Evolutionary conservation across 164 flowering plant genomes (phyloP), one percentile per base, ranked within the genome.

Genomic region (Akebia trifoliata): DNA sequence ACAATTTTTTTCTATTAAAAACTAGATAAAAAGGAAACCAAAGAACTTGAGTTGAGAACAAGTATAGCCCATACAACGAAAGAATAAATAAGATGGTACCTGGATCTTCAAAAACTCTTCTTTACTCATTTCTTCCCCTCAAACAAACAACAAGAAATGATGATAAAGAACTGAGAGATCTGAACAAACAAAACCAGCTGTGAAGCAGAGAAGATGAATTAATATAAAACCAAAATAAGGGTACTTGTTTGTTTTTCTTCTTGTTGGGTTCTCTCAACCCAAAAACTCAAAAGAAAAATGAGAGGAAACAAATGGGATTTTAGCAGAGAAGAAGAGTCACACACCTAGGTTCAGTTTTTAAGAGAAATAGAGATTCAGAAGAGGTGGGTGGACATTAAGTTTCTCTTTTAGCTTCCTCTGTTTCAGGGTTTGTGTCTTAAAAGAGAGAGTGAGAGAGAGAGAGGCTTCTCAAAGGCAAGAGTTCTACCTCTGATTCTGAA

Each of bases 21-120:
- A 34, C n/a, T n/a, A n/a, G 30, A 47, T 1, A 44, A 31, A 48
- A 12, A 54, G 30, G 18, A 24, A 15, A 44, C 11, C 32, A 31
- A 47, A 48, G 34, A 52, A 48, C 57, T 64, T 47, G 59, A 55
- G 62, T 48, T 51, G 5, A 46, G 57, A 56, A 61, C 57, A 67
- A 48, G 54, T 45, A 67, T 68, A 63, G 31, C 15, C 35, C 37
- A 24, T 18, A 18, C 3, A 54, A 47, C 36, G 25, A 54, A 47
- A 56, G 25, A 15, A 10, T 8, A 29, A 34, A 21, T 17, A 35
- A 18, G 18, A 9, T 14, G 50, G 65, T 78, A 87, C 95, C 95
- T 79, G 90, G 72, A 82, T 79, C 88, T 84, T 84, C 76, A 84
- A 62, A 26, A 82, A 69, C 83, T 83, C 95, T 64, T 87, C 88